Conservation (phyloP, 352 stramenopile genomes). For the Phytophthora syringae region DNA sequence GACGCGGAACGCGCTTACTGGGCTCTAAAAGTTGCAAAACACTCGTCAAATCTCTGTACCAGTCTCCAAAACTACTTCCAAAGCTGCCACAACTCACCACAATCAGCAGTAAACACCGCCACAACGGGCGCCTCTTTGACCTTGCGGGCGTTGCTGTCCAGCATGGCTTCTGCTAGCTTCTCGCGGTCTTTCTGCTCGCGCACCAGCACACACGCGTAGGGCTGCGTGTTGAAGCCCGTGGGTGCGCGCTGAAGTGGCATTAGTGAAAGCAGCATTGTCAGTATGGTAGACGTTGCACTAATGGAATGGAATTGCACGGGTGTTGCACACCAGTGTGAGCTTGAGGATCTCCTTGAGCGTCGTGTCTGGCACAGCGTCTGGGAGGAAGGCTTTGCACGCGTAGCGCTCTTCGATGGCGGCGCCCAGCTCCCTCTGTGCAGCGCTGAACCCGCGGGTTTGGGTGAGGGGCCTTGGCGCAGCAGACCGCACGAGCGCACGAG, state of each 20-base stretch:
- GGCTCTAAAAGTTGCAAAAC: slow-evolving; percentile 49
- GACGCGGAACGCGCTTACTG: slow-evolving; percentile 66
- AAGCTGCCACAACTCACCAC: slow-evolving; percentile 41
- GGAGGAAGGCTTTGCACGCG: slow-evolving; percentile 54
- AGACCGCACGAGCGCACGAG: slow-evolving; percentile 7
- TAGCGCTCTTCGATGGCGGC: slow-evolving; percentile 39
- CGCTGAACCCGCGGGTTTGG: slow-evolving; percentile 19
- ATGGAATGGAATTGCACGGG: background rate
- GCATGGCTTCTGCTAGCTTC: slow-evolving; percentile 75
- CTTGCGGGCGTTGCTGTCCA: slow-evolving; percentile 74
- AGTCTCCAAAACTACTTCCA: background rate
- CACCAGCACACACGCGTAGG: slow-evolving; percentile 81
- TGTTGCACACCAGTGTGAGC: slow-evolving; percentile 55
- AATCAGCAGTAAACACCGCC: slow-evolving; percentile 81
- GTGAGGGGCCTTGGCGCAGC: background rate
- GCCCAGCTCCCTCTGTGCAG: slow-evolving; percentile 16
- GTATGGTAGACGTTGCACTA: background rate
- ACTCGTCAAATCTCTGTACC: background rate
- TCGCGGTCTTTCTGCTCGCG: slow-evolving; percentile 73
- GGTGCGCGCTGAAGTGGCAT: slow-evolving; percentile 57
- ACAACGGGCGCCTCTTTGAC: slow-evolving; percentile 81
- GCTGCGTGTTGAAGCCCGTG: slow-evolving; percentile 84
- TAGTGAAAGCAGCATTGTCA: background rate
- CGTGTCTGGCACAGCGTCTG: slow-evolving; percentile 51
- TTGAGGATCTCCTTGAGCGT: slow-evolving; percentile 68